phyloP scores from a whole-genome alignment of 2,329 filamentous ascomycete genomes.

The Emydomyces testavorans region DNA sequence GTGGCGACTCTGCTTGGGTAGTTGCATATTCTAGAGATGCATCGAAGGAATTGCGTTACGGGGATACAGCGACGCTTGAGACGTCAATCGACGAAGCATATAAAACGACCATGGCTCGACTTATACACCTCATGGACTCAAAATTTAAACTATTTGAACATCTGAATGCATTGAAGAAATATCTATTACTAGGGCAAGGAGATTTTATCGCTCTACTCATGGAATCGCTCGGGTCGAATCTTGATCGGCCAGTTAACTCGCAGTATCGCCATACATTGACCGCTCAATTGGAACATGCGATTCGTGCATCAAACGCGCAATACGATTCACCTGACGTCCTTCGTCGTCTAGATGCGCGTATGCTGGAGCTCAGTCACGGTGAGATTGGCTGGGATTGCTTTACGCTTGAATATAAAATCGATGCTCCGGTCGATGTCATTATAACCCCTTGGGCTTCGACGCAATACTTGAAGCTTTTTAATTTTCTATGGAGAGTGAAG shows the following conservation, averaged over 20 bases:
- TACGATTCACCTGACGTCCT: conserved; percentile 88
- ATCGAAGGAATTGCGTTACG: conserved; percentile 83
- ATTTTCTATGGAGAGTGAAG: conserved; percentile 97
- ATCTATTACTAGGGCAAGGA: conserved; percentile 84
- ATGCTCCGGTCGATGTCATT: conserved; percentile 90
- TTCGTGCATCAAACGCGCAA: conserved; percentile 92
- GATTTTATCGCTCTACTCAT: conserved; percentile 96
- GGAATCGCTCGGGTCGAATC: conserved; percentile 85
- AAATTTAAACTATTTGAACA: conserved; percentile 95
- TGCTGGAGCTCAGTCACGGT: conserved; percentile 90
- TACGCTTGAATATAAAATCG: conserved; percentile 96
- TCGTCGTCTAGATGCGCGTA: conserved; percentile 84
- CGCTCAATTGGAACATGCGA: conserved; percentile 94
- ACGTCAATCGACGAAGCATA: conserved; percentile 94
- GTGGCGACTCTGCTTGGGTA: conserved; percentile 87
- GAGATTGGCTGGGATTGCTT: conserved; percentile 99
- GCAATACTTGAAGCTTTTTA: conserved; percentile 98
- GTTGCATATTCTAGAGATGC: conserved; percentile 87
- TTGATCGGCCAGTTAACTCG: conserved; percentile 89
- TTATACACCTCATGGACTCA: conserved; percentile 84
- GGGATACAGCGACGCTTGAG: conserved; percentile 83
- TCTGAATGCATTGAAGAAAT: conserved; percentile 81
- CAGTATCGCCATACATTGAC: conserved; percentile 95
- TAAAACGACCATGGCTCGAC: conserved; percentile 90
- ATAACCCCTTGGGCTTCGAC: conserved; percentile 91